Conservation (phyloP, 352 stramenopile genomes). For the Pythium graminicola region DNA sequence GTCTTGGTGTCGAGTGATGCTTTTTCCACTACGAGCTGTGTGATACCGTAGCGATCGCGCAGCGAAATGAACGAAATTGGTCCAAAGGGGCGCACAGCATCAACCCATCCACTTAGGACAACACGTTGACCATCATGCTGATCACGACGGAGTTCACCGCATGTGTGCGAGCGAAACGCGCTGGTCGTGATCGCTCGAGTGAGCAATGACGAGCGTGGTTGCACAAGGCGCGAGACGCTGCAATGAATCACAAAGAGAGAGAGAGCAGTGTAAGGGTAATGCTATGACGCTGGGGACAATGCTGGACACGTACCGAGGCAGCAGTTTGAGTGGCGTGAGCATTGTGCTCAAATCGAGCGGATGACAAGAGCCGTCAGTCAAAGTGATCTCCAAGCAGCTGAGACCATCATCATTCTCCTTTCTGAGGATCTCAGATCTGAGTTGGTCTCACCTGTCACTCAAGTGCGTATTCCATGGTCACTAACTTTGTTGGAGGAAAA, state of each 20-base stretch:
- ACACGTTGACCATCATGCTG: slow-evolving; percentile 45
- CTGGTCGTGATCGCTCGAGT: slow-evolving; percentile 18
- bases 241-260: not conserved
- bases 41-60: slow-evolving; percentile 70
- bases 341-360: not conserved
- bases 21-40: slow-evolving; percentile 76
- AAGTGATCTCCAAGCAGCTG: slow-evolving; percentile 9
- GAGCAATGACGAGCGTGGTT: not conserved
- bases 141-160: slow-evolving; percentile 52
- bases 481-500: slow-evolving; percentile 16
- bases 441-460: slow-evolving; percentile 1
- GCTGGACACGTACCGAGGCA: slow-evolving; percentile 13
- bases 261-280: too few species aligned
- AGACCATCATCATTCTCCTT: slow-evolving; percentile 19
- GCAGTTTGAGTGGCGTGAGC: slow-evolving; percentile 17
- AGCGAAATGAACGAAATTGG: slow-evolving; percentile 78
- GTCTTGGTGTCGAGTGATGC: slow-evolving; percentile 33
- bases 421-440: slow-evolving; percentile 5
- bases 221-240: slow-evolving; percentile 7
- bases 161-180: slow-evolving; percentile 68
- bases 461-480: slow-evolving; percentile 2
- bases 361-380: too few species aligned
- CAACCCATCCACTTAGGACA: slow-evolving; percentile 73
- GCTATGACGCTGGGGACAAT: too few species aligned
- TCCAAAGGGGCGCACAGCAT: slow-evolving; percentile 67